Evolutionary conservation across 2,329 filamentous ascomycete species (phyloP).

Genomic region (Diplocarpon rosae): DNA sequence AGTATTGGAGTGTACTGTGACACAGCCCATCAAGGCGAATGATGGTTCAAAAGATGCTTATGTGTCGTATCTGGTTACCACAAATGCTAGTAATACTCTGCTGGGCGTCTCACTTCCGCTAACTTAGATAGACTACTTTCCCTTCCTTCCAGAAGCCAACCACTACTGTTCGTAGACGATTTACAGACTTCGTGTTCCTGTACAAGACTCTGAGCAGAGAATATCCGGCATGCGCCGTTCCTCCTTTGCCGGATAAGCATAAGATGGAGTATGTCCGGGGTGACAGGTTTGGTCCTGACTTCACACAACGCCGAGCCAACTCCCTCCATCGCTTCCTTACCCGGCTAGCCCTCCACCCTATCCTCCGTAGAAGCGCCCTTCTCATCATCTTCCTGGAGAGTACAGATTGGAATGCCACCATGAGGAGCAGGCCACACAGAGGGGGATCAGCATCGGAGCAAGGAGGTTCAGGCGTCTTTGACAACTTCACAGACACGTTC

Average conservation of each 20-base stretch:
- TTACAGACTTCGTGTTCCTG: conserved; percentile 95
- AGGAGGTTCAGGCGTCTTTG: conserved; percentile 64
- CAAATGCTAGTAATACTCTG: conserved; percentile 48
- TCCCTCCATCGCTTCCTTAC: conserved; percentile 86
- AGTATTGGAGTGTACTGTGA: conserved; percentile 72
- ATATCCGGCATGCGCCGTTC: conserved; percentile 84
- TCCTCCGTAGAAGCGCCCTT: conserved; percentile 71
- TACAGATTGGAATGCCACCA: conserved; percentile 91
- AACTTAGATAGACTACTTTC: conserved; percentile 65
- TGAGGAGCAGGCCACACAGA: conserved; percentile 66
- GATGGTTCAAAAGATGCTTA: conserved; percentile 95
- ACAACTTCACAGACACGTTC: conserved; percentile 90
- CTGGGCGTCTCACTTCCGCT: conserved; percentile 8
- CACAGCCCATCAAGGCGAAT: conserved; percentile 82
- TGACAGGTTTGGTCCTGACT: conserved; percentile 88
- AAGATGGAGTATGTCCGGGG: conserved; percentile 98
- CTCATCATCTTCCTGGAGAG: conserved; percentile 87
- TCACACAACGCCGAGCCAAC: conserved; percentile 77
- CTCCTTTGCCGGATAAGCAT: conserved; percentile 93
- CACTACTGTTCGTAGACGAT: conserved; percentile 75
- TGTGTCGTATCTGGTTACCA: conserved; percentile 89
- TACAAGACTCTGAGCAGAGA: conserved; percentile 83
- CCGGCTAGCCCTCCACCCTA: conserved; percentile 77
- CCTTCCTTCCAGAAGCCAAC: conserved; percentile 78
- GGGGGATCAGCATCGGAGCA: conserved; percentile 40